phyloP scores from a whole-genome alignment of 176 grass and related monocot genomes.

The Saccharum spontaneum region DNA sequence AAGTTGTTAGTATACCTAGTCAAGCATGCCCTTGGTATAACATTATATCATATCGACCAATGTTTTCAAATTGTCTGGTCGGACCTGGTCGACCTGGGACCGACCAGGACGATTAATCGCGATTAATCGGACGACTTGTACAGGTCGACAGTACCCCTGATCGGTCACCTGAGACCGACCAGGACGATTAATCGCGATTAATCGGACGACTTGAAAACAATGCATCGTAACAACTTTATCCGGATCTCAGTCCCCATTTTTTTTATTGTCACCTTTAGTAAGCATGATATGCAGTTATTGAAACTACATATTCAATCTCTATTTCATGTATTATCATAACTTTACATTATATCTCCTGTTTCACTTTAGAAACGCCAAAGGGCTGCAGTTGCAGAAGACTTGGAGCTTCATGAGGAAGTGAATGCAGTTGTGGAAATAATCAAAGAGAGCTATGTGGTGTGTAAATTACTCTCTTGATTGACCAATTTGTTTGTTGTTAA shows the following conservation, averaged over 20 bases:
- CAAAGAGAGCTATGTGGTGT: conserved; percentile 81
- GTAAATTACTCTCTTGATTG: conserved; percentile 24
- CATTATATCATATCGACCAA: background rate
- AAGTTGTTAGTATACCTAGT: background rate
- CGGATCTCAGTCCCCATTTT: background rate
- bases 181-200: too few species aligned
- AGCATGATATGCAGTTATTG: background rate
- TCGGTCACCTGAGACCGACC: too few species aligned
- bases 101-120: too few species aligned
- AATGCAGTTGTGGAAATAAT: conserved; percentile 82
- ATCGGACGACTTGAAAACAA: too few species aligned
- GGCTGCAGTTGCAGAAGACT: conserved; percentile 57
- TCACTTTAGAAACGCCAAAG: conserved; percentile 71
- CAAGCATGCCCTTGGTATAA: background rate
- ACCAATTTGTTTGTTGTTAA: background rate
- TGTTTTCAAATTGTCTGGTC: too few species aligned
- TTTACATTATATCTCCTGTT: conserved; percentile 31
- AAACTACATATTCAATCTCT: background rate
- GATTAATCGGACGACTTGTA: too few species aligned
- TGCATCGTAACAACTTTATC: background rate
- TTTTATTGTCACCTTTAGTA: background rate
- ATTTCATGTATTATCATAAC: background rate
- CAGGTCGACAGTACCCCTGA: too few species aligned
- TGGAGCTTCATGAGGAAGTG: conserved; percentile 80
- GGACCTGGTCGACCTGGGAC: too few species aligned